A percentile compares a stretch with the other conserved stretches of the same genome.
phyloP scores from a whole-genome alignment of 2,329 filamentous ascomycete species.

The Fusarium nygamai region DNA sequence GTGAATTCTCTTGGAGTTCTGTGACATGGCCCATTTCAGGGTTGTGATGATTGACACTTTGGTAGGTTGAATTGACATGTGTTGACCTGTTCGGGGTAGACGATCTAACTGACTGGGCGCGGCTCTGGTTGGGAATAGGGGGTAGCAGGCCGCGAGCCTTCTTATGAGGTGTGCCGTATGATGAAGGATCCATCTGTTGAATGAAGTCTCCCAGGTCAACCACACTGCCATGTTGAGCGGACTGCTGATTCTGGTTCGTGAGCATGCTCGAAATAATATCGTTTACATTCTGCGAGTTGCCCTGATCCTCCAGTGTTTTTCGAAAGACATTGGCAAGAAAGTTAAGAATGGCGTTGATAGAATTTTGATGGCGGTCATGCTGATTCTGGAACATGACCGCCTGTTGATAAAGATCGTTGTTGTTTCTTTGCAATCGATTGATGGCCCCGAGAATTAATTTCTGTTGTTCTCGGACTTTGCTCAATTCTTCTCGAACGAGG shows the following conservation, averaged over 20 bases:
- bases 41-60: constrained; percentile 45
- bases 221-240: constrained; percentile 63
- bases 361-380: constrained; percentile 97
- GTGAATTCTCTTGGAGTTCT: constrained; percentile 66
- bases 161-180: constrained; percentile 58
- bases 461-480: constrained; percentile 86
- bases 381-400: constrained; percentile 89
- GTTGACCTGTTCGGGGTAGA: constrained; percentile 24
- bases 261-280: constrained; percentile 86
- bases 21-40: constrained; percentile 67
- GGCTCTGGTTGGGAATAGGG: constrained; percentile 58
- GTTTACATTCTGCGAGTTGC: constrained; percentile 77
- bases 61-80: constrained; percentile 35
- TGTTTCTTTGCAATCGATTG: constrained; percentile 81
- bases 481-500: constrained; percentile 80
- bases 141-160: constrained; percentile 64
- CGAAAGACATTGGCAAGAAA: constrained; percentile 98
- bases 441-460: constrained; percentile 86
- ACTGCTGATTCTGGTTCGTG: constrained; percentile 61
- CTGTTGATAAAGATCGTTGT: constrained; percentile 87
- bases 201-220: constrained; percentile 70
- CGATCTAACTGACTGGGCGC: constrained; percentile 42
- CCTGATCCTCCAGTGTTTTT: constrained; percentile 87
- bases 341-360: constrained; percentile 97
- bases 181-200: constrained; percentile 54